These are phyloP conservation scores for Vinca minor DNA, from an alignment of 257 asterid genomes.

Conservation along the genomic window DNA sequence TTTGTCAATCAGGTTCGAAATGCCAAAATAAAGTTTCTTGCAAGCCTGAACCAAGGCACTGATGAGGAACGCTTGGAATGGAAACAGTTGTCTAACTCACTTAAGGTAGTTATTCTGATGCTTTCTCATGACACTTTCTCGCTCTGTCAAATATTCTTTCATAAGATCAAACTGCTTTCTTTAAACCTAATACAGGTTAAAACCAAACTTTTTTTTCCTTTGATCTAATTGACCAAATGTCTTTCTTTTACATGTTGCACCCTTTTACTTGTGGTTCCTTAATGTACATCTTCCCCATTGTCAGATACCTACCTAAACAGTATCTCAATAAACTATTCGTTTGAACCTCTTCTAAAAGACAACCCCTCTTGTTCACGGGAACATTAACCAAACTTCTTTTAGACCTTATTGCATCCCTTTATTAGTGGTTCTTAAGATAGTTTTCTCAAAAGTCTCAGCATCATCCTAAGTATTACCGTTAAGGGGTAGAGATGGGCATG, in stretches of 20 bases:
- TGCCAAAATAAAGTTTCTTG: slow-evolving; percentile 81
- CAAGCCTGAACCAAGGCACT: slow-evolving; percentile 56
- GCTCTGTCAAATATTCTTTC: neutral
- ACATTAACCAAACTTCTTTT: neutral
- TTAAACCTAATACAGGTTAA: neutral
- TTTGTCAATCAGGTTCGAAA: slow-evolving; percentile 67
- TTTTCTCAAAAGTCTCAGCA: neutral
- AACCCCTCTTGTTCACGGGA: neutral
- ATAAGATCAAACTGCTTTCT: neutral
- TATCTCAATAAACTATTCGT: neutral
- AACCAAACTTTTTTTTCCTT: neutral
- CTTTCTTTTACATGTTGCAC: neutral
- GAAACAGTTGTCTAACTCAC: slow-evolving; percentile 61
- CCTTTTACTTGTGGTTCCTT: neutral
- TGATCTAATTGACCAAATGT: neutral
- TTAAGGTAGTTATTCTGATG: slow-evolving; percentile 47
- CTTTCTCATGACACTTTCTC: neutral
- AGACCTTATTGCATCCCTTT: neutral
- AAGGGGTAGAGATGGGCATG: neutral
- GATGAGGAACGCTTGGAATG: slow-evolving; percentile 73
- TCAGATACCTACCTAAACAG: neutral
- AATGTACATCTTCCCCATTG: neutral
- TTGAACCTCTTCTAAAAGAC: neutral
- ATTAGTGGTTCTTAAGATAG: neutral
- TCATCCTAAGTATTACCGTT: neutral